Evolutionary conservation across 495 filamentous ascomycete genomes (phyloP).

Genomic region (Gamarada debralockiae): DNA sequence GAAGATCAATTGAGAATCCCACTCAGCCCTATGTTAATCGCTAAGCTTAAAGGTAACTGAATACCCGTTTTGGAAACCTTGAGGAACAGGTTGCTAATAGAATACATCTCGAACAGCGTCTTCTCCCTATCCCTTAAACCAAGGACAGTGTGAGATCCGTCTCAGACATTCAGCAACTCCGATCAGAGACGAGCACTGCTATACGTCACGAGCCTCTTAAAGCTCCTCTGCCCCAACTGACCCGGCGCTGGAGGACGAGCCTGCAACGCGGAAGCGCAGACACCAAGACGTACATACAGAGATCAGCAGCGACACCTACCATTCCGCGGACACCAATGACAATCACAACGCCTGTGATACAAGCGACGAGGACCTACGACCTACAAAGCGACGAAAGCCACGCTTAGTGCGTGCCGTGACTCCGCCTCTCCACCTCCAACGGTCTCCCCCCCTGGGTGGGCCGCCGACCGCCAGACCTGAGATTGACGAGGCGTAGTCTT

Average conservation of each 20-base stretch:
- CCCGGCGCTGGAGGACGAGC: neutral
- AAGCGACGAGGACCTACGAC: conserved; percentile 7
- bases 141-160: conserved; percentile 2
- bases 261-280: conserved; percentile 1
- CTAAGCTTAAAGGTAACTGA: conserved; percentile 10
- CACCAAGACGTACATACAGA: conserved; percentile 9
- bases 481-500: too few relatives aligned
- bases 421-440: too few relatives aligned
- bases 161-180: conserved; percentile 10
- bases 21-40: conserved; percentile 15
- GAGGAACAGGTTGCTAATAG: conserved; percentile 13
- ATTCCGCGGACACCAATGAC: conserved; percentile 3
- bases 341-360: conserved; percentile 5
- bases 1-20: conserved; percentile 18
- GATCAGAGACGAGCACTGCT: conserved; percentile 1
- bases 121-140: conserved; percentile 6
- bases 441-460: too few relatives aligned
- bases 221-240: neutral
- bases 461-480: too few relatives aligned
- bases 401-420: neutral
- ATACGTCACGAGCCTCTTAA: conserved; percentile 1
- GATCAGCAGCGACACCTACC: conserved; percentile 3
- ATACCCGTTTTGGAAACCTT: conserved; percentile 6
- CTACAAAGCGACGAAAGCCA: conserved; percentile 17
- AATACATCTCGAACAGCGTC: conserved; percentile 12